These are phyloP conservation scores for Shiraia sp. DNA, from an alignment of 2,329 filamentous ascomycete species.

Conservation along the genomic window DNA sequence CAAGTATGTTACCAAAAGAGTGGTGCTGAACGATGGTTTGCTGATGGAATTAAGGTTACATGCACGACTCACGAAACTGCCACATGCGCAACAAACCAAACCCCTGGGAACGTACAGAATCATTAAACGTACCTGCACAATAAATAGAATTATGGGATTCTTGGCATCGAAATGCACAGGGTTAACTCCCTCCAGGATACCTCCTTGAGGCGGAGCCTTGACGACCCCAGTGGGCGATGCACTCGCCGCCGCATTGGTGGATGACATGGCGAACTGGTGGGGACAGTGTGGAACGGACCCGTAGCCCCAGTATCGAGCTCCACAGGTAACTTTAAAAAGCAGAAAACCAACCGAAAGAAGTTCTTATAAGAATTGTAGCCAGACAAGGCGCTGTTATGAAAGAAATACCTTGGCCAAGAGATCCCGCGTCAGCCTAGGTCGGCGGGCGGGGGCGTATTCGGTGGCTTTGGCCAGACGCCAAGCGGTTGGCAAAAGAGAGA, in stretches of 20 bases:
- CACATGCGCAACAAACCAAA: not conserved
- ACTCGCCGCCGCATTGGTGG: slow-evolving; percentile 25
- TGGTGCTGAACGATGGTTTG: too few species aligned
- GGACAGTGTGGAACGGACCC: slow-evolving; percentile 1
- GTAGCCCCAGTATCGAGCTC: slow-evolving; percentile 4
- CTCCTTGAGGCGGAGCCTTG: slow-evolving; percentile 59
- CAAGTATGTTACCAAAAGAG: not conserved
- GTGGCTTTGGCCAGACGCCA: not conserved
- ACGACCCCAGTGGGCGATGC: slow-evolving; percentile 19
- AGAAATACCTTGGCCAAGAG: not conserved
- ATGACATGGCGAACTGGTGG: slow-evolving; percentile 18
- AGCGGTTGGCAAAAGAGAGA: not conserved
- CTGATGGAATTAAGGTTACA: too few species aligned
- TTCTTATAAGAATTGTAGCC: not conserved
- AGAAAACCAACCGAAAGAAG: not conserved
- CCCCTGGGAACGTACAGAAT: not conserved
- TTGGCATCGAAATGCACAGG: slow-evolving; percentile 70
- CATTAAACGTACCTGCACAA: slow-evolving; percentile 66
- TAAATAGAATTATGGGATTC: slow-evolving; percentile 75
- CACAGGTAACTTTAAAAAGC: not conserved
- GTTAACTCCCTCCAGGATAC: slow-evolving; percentile 72
- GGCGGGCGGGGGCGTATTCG: not conserved
- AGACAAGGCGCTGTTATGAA: not conserved
- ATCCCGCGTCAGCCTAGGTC: slow-evolving; percentile 1
- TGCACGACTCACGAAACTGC: too few species aligned